These are phyloP conservation scores for Mortierella sp. DNA, from an alignment of 371 early-diverging fungal genomes.

Conservation along the genomic window DNA sequence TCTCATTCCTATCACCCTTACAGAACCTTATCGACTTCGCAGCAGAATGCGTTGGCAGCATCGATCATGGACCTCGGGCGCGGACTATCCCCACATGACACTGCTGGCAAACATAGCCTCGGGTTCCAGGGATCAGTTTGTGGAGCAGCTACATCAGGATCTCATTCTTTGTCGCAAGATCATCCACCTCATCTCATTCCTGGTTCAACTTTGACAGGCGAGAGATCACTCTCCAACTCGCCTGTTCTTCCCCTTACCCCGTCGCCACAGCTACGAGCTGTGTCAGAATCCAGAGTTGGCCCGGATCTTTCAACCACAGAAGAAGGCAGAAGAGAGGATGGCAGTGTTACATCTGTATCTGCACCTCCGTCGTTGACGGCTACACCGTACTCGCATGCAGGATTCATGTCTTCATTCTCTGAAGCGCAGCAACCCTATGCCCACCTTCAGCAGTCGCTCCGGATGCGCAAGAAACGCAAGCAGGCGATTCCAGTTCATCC, in stretches of 20 bases:
- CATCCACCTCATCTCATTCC: conserved; percentile 7
- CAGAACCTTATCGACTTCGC: background rate
- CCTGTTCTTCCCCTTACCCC: conserved; percentile 26
- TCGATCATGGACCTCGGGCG: conserved; percentile 8
- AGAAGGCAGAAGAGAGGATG: too few relatives aligned
- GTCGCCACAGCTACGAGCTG: conserved; percentile 14
- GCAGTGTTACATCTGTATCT: background rate
- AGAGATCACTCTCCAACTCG: conserved; percentile 23
- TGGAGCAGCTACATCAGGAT: conserved; percentile 9
- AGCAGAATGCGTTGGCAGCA: background rate
- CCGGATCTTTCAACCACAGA: conserved; percentile 2
- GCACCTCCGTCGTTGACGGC: conserved; percentile 1
- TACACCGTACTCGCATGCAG: conserved; percentile 3
- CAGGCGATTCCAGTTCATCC: conserved; percentile 44
- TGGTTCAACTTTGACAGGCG: background rate
- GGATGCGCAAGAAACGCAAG: conserved; percentile 43
- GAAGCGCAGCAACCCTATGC: background rate
- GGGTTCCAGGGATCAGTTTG: background rate
- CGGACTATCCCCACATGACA: conserved; percentile 2
- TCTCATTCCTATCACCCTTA: conserved; percentile 9
- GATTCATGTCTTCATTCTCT: background rate
- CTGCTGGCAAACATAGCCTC: background rate
- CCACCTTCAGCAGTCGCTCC: background rate
- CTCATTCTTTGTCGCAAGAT: conserved; percentile 4
- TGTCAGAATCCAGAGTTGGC: conserved; percentile 1